phyloP scores from a whole-genome alignment of 129 eudicot genomes.

The Chrysanthemum makinoi region DNA sequence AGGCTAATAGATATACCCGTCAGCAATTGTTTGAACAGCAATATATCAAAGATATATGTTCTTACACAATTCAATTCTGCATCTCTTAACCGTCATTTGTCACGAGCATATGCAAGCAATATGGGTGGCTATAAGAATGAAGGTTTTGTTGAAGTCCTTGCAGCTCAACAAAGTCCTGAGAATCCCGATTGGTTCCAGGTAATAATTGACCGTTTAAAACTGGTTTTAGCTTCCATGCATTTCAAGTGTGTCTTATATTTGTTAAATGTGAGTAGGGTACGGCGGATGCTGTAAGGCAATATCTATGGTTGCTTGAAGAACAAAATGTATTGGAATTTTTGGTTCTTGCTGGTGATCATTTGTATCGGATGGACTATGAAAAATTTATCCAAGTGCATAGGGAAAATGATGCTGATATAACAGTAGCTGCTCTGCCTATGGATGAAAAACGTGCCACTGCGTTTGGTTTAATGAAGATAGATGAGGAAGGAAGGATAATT shows the following conservation, averaged over 20 bases:
- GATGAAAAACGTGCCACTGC: conserved; percentile 46
- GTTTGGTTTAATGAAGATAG: conserved; percentile 41
- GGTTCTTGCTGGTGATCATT: conserved; percentile 52
- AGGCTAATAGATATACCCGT: conserved; percentile 62
- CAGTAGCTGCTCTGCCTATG: conserved; percentile 42
- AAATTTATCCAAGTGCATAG: conserved; percentile 42
- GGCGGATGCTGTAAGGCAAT: conserved; percentile 51
- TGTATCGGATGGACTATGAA: conserved; percentile 46
- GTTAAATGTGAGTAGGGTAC: conserved; percentile 33
- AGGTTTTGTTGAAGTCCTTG: conserved; percentile 68
- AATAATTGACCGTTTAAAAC: background rate
- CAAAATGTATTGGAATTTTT: conserved; percentile 43
- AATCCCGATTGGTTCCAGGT: conserved; percentile 74
- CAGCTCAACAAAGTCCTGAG: conserved; percentile 71
- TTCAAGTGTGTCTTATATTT: background rate
- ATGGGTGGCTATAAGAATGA: conserved; percentile 64
- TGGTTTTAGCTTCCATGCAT: background rate
- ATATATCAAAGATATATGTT: conserved; percentile 51
- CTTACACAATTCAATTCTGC: conserved; percentile 69
- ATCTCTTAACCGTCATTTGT: conserved; percentile 61
- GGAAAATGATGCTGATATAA: conserved; percentile 46
- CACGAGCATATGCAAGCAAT: conserved; percentile 58
- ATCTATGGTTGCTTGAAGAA: conserved; percentile 45
- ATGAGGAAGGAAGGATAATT: conserved; percentile 41
- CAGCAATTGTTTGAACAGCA: conserved; percentile 64